Conservation (phyloP, 2,329 filamentous ascomycete genomes). For the Xylaria polymorpha region DNA sequence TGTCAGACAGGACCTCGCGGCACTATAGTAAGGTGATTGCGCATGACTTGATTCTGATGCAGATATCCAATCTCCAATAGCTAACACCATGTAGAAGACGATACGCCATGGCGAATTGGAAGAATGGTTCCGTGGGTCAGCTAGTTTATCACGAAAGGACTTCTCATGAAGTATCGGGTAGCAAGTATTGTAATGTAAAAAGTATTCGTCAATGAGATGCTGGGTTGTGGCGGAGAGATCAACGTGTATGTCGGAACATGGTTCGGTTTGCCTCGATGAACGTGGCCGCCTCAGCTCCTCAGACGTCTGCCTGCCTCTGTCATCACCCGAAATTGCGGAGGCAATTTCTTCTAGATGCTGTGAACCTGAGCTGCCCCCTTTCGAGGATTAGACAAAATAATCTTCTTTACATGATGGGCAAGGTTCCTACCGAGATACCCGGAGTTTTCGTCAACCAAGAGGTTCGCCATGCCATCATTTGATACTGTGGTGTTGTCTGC, state of each 20-base stretch:
- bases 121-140: slow-evolving; percentile 1
- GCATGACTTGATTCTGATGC: slow-evolving; percentile 9
- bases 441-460: slow-evolving; percentile 17
- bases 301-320: not conserved
- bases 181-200: slow-evolving; percentile 23
- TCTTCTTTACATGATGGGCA: not conserved
- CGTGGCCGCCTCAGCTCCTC: slow-evolving; percentile 11
- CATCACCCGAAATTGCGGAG: slow-evolving; percentile 12
- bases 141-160: slow-evolving; percentile 21
- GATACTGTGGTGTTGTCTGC: not conserved
- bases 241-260: not conserved
- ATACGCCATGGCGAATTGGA: slow-evolving; percentile 11
- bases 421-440: slow-evolving; percentile 20
- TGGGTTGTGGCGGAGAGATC: slow-evolving; percentile 7
- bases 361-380: slow-evolving; percentile 23
- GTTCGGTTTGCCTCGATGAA: not conserved
- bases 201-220: slow-evolving; percentile 20
- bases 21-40: slow-evolving; percentile 14
- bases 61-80: slow-evolving; percentile 25
- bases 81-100: slow-evolving; percentile 23
- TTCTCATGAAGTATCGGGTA: slow-evolving; percentile 23
- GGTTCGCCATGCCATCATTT: slow-evolving; percentile 27
- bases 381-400: not conserved
- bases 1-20: slow-evolving; percentile 19
- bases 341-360: slow-evolving; percentile 20